phyloP scores from a whole-genome alignment of 768 basidiomycete genomes.

The Suillus tomentosus region DNA sequence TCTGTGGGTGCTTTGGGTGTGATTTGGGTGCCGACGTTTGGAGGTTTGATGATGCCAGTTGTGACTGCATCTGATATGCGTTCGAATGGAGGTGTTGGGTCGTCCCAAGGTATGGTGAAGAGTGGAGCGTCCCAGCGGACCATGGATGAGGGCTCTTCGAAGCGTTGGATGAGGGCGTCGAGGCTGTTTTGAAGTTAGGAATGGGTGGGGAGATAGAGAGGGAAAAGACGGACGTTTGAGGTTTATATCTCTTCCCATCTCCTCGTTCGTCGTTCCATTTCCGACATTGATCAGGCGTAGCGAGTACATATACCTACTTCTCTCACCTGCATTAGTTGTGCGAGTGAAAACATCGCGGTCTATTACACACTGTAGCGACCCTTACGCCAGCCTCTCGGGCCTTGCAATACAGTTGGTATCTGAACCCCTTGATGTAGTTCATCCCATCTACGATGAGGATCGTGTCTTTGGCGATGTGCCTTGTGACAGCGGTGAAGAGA shows the following conservation, averaged over 20 bases:
- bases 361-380: too few relatives aligned
- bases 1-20: not conserved
- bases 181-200: conserved; percentile 1
- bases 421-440: too few relatives aligned
- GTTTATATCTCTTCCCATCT: too few relatives aligned
- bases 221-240: too few relatives aligned
- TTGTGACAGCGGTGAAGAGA: not conserved
- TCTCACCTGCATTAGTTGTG: not conserved
- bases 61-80: conserved; percentile 26
- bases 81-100: conserved; percentile 61
- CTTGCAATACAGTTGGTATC: not conserved
- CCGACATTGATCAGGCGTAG: not conserved
- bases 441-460: too few relatives aligned
- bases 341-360: too few relatives aligned
- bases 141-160: conserved; percentile 96
- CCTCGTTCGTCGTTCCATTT: not conserved
- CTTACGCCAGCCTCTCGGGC: too few relatives aligned
- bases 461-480: too few relatives aligned
- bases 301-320: not conserved
- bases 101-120: conserved; percentile 80
- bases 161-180: conserved; percentile 77
- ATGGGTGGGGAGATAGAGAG: too few relatives aligned
- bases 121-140: conserved; percentile 97
- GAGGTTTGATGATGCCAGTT: not conserved
- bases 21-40: not conserved